A percentile compares a stretch with the other conserved stretches of the same genome.
These are phyloP conservation scores for Phytophthora capsici DNA, from an alignment of 352 stramenopile species.

Conservation along the genomic window DNA sequence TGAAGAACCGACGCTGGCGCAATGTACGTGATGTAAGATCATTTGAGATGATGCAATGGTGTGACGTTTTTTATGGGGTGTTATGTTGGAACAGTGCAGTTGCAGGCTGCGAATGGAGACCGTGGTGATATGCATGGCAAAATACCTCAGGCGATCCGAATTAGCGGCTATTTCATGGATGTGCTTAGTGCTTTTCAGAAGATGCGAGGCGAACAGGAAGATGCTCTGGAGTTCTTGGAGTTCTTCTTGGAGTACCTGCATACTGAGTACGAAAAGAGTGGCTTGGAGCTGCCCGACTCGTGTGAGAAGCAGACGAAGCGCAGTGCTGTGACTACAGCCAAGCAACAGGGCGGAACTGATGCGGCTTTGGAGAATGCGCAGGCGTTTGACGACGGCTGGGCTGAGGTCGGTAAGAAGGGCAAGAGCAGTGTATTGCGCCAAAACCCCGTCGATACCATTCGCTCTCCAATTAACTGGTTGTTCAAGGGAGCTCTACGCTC, in stretches of 20 bases:
- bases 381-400: constrained; percentile 74
- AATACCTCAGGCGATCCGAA: constrained; percentile 70
- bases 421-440: constrained; percentile 81
- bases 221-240: constrained; percentile 87
- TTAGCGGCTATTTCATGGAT: constrained; percentile 85
- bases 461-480: constrained; percentile 85
- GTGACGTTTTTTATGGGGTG: constrained; percentile 6
- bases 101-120: constrained; percentile 28
- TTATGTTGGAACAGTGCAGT: constrained; percentile 31
- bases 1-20: constrained; percentile 75
- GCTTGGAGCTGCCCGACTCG: constrained; percentile 53
- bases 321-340: neutral
- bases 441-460: constrained; percentile 65
- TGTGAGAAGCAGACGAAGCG: constrained; percentile 75
- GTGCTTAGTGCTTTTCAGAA: constrained; percentile 85
- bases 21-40: constrained; percentile 45
- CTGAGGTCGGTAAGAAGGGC: constrained; percentile 78
- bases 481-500: constrained; percentile 85
- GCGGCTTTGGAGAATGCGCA: constrained; percentile 26
- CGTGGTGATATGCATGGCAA: constrained; percentile 52
- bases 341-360: constrained; percentile 16
- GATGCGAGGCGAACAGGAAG: constrained; percentile 82
- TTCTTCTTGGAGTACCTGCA: constrained; percentile 88
- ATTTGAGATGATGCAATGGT: neutral
- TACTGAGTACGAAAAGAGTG: constrained; percentile 82